Base-by-base conservation (phyloP, 495 filamentous ascomycete species). In the Hypoxylon subgilvum region DNA sequence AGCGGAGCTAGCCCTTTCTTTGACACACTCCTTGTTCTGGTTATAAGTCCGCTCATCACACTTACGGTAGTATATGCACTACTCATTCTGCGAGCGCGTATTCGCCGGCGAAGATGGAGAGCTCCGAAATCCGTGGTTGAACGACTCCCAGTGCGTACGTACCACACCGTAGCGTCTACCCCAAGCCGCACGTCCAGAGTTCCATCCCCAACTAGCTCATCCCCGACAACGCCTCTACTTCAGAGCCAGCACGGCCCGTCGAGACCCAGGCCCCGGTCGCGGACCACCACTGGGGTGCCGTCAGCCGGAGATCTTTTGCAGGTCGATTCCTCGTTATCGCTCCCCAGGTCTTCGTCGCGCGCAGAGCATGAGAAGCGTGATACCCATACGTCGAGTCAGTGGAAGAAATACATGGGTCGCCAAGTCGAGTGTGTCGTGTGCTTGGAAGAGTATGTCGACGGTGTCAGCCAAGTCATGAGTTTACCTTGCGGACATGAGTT, bases 401-500 rank as follows among this genome's bases (percentile, higher is more conserved):
- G 90, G 74, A 86, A 87, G 52, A 89, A 89, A 59, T 95, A 95
- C 65, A 92, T 86, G 69, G 88, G 89, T 36, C 84, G 88, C 49
- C 91, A 97, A 69, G 82, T 89, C 1, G 94, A 97, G 71, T 98
- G 94, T 68, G 94, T 96, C n/a, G 92, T 98, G 18, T 98, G 94
- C 60, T 76, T 97, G 42, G 94, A 98, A 73, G 95, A 98, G 66
- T 98, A 97, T 70, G 79, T 96, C 13, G 95, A 97, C 71, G 93
- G 94, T 22, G 85, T 97, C 63, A 96, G 91, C 69, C 79, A 84
- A 52, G 95, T 98, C 13, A 98, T 98, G 94, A 96, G 90, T 61
- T 76, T 98, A 44, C 94, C 94, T n/a, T 98, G 94, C 74, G 94
- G 94, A 17, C 94, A 98, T 69, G 94, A 98, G 67, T 98, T 98